Base-by-base conservation (phyloP, 495 filamentous ascomycete species). In the Xeromyces bisporus region DNA sequence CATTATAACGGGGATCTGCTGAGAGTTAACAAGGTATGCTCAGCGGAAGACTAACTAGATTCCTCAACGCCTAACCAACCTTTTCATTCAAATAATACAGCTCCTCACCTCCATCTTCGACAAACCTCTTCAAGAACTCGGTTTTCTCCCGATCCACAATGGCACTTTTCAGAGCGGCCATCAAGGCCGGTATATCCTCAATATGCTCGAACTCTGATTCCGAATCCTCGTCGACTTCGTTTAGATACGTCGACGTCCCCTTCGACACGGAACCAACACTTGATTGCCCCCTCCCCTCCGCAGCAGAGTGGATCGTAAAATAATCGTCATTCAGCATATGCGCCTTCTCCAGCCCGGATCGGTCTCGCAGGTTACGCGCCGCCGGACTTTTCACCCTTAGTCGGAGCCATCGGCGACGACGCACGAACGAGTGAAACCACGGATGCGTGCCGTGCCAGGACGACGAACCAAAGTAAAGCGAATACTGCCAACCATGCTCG, bases 401-500 rank as follows among this genome's bases (percentile, higher is more conserved):
- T 29, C 91, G 56, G 15, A 92, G 70, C 91, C 91, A 99, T 10
- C 83, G 67, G 36, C 91, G 66, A 32, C 91, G 64, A 4, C 91
- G 67, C 7, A 91, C 91, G 55, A 87, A 96, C 2, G 80, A 87
- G 52, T 84, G 81, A 47, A 80, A 91, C 81, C 84, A 94, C 12
- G 75, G 74, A 46, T 83, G 76, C 16, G 78, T 78, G 5, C 84
- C 80, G 55, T 96, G 91, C 91, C 91, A 99, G 1, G 75, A 69
- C 32, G 80, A 87, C 27, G 67, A 74, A 2, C 59, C 52, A 43
- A 96, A 99, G 36, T 74, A 77, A 56, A 93, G 82, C 13, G 77
- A 80, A 46, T 99, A 99, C 44, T 86, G 70, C 91, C 91, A 99
- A 2, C 91, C 91, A 38, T 92, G 83, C 36, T 87, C 77, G 42